Base-by-base conservation (phyloP, 1,284 basidiomycete species). In the Puccinia novopanici region DNA sequence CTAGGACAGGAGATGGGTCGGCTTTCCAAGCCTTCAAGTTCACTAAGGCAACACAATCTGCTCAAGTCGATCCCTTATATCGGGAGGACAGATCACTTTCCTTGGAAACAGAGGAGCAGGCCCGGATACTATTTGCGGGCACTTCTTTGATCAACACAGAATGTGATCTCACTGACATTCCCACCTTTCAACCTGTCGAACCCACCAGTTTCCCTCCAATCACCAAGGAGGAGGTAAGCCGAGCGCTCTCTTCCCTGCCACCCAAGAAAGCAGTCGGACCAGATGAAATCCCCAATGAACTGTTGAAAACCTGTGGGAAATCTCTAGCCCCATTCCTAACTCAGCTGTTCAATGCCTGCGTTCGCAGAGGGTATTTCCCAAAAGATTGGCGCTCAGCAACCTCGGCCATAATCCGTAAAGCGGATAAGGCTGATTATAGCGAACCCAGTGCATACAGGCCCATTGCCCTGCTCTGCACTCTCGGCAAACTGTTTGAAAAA, bases 271-370 rank as follows among this genome's bases (percentile, higher is more conserved):
- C n/a, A n/a, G n/a, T n/a, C n/a, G n/a, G n/a, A n/a, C n/a, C n/a
- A n/a, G 57, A 50, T 42, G 75, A 9, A 17, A 77, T 77, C 34
- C 75, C 59, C 1, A 77, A 77, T 54, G 59, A 50, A 22, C 24
- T 77, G 34, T 48, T 63, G 4, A 57, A 57, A 27, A 24, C 54
- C 22, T 22, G 19, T n/a, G 13, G 27, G 13, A 2, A 24, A 24
- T 5, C 17, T 8, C 13, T 57, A 24, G 4, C n/a, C n/a, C 4
- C n/a, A 22, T 57, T 57, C 13, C 54, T 57, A 5, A n/a, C 54
- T 24, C 54, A 22, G n/a, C 13, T 57, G 5, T 57, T 57, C 24
- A 24, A 22, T 4, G n/a, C 54, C n/a, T 57, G 54, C n/a, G n/a
- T 57, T 24, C 22, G 54, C 3, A 9, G 6, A 8, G 2, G 13